phyloP scores from a whole-genome alignment of 371 early-diverging fungal genomes.

The Apophysomyces trapeziformis region DNA sequence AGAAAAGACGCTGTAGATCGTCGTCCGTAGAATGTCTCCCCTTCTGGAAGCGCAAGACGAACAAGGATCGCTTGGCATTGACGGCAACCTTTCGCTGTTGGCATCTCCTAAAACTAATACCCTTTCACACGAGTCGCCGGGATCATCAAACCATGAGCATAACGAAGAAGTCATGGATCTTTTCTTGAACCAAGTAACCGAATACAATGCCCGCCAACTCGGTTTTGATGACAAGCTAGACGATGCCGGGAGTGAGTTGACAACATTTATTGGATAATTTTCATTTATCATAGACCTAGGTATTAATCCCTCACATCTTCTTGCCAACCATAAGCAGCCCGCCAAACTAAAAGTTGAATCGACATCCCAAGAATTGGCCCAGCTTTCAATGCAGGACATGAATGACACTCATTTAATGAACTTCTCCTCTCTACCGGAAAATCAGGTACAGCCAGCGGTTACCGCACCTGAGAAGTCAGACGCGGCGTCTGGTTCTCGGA shows the following conservation, averaged over 20 bases:
- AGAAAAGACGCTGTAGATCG: not conserved
- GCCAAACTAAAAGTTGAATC: conserved; percentile 12
- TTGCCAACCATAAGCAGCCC: conserved; percentile 4
- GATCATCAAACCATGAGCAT: conserved; percentile 12
- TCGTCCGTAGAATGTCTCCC: conserved; percentile 8
- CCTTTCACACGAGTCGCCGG: conserved; percentile 10
- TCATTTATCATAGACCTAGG: conserved; percentile 2
- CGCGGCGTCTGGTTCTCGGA: not conserved
- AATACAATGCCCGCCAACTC: conserved; percentile 38
- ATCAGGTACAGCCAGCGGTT: not conserved
- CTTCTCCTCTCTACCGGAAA: not conserved
- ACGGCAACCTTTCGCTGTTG: conserved; percentile 8
- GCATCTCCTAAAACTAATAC: conserved; percentile 2
- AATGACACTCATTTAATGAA: conserved; percentile 2
- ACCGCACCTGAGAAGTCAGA: not conserved
- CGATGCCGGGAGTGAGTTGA: conserved; percentile 13
- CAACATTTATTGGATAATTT: not conserved
- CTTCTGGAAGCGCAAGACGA: conserved; percentile 10
- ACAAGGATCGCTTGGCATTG: conserved; percentile 8
- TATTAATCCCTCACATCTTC: conserved; percentile 13
- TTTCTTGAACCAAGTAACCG: conserved; percentile 42
- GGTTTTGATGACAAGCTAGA: conserved; percentile 22
- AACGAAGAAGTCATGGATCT: conserved; percentile 44
- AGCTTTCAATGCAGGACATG: conserved; percentile 12
- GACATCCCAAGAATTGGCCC: conserved; percentile 7